Conservation (phyloP, 306 rosid genomes). For the Prunus salicina region DNA sequence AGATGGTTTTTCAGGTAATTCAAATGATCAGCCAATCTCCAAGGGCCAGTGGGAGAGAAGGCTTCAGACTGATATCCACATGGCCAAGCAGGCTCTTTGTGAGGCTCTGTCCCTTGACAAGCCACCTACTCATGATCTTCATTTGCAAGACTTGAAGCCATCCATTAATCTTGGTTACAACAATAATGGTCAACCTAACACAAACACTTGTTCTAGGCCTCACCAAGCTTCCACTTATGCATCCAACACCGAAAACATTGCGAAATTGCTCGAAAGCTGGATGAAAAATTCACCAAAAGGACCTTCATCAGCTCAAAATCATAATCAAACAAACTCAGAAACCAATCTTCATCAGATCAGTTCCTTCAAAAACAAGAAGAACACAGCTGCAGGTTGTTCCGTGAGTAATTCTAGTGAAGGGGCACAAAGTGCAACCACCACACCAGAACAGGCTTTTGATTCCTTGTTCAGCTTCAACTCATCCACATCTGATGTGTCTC, state of each 20-base stretch:
- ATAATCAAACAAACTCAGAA: conserved; percentile 11
- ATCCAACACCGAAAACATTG: conserved; percentile 73
- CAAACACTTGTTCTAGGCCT: conserved; percentile 6
- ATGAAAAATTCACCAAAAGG: conserved; percentile 52
- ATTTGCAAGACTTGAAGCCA: conserved; percentile 35
- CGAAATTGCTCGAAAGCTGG: conserved; percentile 72
- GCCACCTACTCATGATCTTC: conserved; percentile 13
- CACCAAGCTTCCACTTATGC: conserved; percentile 46
- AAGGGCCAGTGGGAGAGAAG: conserved; percentile 97
- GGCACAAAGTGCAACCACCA: conserved; percentile 36
- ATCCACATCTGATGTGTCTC: conserved; percentile 34
- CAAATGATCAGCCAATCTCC: conserved; percentile 29
- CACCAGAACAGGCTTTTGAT: conserved; percentile 41
- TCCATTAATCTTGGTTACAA: not conserved
- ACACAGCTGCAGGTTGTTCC: not conserved
- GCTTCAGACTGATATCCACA: conserved; percentile 83
- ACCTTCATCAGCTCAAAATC: not conserved
- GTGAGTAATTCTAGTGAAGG: conserved; percentile 47
- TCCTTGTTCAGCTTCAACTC: conserved; percentile 48
- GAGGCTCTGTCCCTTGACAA: conserved; percentile 79
- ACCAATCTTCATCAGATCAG: not conserved
- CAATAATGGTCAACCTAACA: conserved; percentile 4
- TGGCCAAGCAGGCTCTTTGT: conserved; percentile 79
- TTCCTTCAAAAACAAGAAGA: conserved; percentile 9
- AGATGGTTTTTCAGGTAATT: conserved; percentile 13